A percentile compares a stretch with the other conserved stretches of the same genome.
Evolutionary conservation across 2,329 filamentous ascomycete species (phyloP).

Genomic region (Plectosphaerella plurivora): DNA sequence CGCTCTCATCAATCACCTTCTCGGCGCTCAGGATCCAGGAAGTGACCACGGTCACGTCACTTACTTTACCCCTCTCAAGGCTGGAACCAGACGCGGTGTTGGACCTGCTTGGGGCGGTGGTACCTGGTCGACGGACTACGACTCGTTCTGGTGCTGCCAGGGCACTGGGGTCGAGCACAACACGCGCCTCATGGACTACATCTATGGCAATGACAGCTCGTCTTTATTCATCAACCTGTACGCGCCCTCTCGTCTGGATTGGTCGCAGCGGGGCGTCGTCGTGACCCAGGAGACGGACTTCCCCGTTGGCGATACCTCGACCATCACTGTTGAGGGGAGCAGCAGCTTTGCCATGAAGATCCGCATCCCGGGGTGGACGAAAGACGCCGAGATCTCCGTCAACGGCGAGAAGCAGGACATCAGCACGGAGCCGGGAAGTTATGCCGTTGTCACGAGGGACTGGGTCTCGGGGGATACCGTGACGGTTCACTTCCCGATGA

Average conservation of each 20-base stretch:
- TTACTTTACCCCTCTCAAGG: conserved; percentile 46
- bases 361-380: conserved; percentile 43
- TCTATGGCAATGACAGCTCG: conserved; percentile 40
- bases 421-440: conserved; percentile 27
- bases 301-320: conserved; percentile 33
- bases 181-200: conserved; percentile 49
- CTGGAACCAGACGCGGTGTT: conserved; percentile 41
- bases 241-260: conserved; percentile 38
- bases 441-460: conserved; percentile 31
- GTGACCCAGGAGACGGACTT: conserved; percentile 38
- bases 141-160: conserved; percentile 51
- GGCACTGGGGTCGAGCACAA: conserved; percentile 48
- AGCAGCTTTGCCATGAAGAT: conserved; percentile 30
- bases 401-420: conserved; percentile 29
- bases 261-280: conserved; percentile 32
- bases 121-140: conserved; percentile 49
- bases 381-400: conserved; percentile 30
- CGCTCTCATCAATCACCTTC: conserved; percentile 43
- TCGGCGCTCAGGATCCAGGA: conserved; percentile 42
- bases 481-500: conserved; percentile 39
- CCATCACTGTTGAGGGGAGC: conserved; percentile 27
- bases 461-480: conserved; percentile 41
- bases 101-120: conserved; percentile 50
- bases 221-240: conserved; percentile 46
- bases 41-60: conserved; percentile 44